Evolutionary conservation across 176 grass and related monocot species (phyloP).

Genomic region (Themeda triandra): DNA sequence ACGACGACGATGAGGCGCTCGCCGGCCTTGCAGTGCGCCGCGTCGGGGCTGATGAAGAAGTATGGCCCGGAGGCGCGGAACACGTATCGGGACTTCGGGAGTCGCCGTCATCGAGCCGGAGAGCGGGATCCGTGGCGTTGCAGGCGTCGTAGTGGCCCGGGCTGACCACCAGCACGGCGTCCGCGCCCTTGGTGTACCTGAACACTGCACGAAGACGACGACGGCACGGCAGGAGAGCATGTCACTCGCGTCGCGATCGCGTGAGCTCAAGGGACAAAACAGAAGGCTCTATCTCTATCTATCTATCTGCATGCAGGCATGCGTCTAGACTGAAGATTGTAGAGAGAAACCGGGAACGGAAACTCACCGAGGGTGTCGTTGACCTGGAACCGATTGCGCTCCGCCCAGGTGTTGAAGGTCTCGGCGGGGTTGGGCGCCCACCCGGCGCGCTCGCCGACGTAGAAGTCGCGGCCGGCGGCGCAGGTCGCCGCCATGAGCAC

Average conservation of each 20-base stretch:
- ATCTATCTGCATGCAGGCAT: not conserved
- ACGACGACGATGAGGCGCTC: conserved; percentile 60
- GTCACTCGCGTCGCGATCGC: too few relatives aligned
- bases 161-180: conserved; percentile 63
- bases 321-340: too few relatives aligned
- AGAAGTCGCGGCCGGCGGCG: conserved; percentile 41
- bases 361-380: conserved; percentile 62
- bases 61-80: conserved; percentile 40
- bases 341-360: too few relatives aligned
- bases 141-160: conserved; percentile 61
- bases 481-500: conserved; percentile 6
- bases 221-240: not conserved
- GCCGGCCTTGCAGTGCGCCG: conserved; percentile 38
- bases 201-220: conserved; percentile 45
- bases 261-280: not conserved
- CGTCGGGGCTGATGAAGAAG: conserved; percentile 78
- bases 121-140: conserved; percentile 40
- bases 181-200: conserved; percentile 35
- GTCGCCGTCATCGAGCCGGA: conserved; percentile 45
- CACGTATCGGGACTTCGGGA: conserved; percentile 42
- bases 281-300: not conserved
- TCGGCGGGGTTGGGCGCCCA: conserved; percentile 57
- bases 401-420: conserved; percentile 60
- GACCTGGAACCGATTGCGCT: conserved; percentile 78
- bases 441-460: conserved; percentile 54